Conservation (phyloP, 73 alveolate species). For the Urostyla sp. region DNA sequence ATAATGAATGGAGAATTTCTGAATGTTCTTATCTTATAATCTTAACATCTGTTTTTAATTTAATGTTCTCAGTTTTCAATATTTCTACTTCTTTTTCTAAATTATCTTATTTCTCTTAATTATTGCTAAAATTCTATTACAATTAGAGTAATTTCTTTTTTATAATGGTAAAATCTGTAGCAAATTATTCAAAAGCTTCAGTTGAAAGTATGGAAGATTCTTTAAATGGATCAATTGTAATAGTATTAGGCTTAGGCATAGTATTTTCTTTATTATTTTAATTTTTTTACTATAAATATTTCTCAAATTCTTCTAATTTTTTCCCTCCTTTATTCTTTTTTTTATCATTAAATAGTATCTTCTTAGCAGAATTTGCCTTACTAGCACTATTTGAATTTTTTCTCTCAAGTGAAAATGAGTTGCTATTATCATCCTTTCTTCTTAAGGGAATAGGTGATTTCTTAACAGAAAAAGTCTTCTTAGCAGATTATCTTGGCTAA, state of each 20-base stretch:
- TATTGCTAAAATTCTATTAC: background rate
- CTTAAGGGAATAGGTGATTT: slow-evolving; percentile 49
- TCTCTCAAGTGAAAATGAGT: background rate
- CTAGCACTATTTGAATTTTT: background rate
- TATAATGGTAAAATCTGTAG: slow-evolving; percentile 47
- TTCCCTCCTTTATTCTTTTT: background rate
- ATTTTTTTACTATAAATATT: background rate
- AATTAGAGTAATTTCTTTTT: background rate
- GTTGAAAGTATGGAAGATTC: background rate
- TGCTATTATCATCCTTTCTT: slow-evolving; percentile 10
- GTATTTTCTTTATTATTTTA: background rate
- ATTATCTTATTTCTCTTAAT: background rate
- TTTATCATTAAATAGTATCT: background rate
- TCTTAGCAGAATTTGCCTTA: slow-evolving; percentile 7
- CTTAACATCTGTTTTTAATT: slow-evolving; percentile 59
- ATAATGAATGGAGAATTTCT: slow-evolving; percentile 46
- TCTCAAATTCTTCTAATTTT: slow-evolving; percentile 41
- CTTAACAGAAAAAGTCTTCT: too few relatives aligned
- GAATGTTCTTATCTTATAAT: slow-evolving; percentile 53
- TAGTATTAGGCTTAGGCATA: background rate
- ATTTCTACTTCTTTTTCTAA: slow-evolving; percentile 36
- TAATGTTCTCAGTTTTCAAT: slow-evolving; percentile 62
- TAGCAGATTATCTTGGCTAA: too few relatives aligned
- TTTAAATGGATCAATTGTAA: background rate
- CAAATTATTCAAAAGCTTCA: slow-evolving; percentile 36